A percentile compares a stretch with the other conserved stretches of the same genome.
phyloP scores from a whole-genome alignment of 371 early-diverging fungal species.

The Mucor plumbeus region DNA sequence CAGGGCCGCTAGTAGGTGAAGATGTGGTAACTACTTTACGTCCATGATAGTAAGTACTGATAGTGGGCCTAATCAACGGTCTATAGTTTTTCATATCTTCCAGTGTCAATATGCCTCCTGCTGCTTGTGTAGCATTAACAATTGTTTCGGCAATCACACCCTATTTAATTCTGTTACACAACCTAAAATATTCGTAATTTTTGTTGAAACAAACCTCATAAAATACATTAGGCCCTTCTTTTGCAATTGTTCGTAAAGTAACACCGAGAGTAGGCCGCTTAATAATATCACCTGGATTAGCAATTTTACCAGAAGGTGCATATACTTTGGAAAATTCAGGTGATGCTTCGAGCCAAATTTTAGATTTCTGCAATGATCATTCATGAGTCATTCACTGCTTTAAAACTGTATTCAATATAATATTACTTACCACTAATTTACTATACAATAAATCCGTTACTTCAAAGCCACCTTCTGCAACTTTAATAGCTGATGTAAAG shows the following conservation, averaged over 20 bases:
- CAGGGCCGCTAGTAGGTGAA: conserved; percentile 85
- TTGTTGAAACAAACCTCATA: conserved; percentile 61
- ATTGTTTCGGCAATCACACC: conserved; percentile 84
- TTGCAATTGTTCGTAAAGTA: conserved; percentile 82
- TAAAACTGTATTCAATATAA: neutral
- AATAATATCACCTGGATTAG: conserved; percentile 76
- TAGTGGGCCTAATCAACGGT: conserved; percentile 60
- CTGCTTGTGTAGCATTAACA: conserved; percentile 70
- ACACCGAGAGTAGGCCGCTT: conserved; percentile 75
- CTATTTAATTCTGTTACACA: conserved; percentile 18
- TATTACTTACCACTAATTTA: conserved; percentile 45
- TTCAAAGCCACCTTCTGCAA: conserved; percentile 85
- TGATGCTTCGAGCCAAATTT: conserved; percentile 43
- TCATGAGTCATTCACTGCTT: neutral
- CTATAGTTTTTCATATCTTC: conserved; percentile 82
- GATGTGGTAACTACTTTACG: conserved; percentile 68
- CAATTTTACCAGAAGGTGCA: conserved; percentile 71
- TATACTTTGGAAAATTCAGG: conserved; percentile 59
- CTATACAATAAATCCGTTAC: conserved; percentile 64
- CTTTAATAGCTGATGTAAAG: conserved; percentile 79
- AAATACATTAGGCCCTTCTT: conserved; percentile 84
- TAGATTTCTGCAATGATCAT: conserved; percentile 29
- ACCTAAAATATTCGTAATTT: neutral
- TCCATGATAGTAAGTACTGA: conserved; percentile 79
- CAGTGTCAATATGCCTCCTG: conserved; percentile 84